Evolutionary conservation across 805 yeast genomes (phyloP), one percentile per base, ranked within the genome.

Genomic region (Hanseniaspora hatyaiensis): DNA sequence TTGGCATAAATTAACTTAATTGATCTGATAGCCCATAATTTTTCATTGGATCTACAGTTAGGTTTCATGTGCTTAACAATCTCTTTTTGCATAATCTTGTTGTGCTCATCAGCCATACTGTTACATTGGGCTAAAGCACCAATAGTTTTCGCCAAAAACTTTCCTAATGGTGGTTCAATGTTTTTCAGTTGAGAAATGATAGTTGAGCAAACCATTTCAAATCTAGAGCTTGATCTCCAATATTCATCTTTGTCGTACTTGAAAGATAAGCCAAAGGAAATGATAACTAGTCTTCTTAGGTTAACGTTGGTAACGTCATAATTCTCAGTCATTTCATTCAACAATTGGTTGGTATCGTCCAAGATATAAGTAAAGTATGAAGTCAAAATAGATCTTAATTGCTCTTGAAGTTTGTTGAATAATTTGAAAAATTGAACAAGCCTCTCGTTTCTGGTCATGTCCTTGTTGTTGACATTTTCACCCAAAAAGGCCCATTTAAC

Each of bases 401-500:
- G 78, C 57, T 82, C 89, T 63, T 89, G 89, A 54, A 92, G 65
- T 59, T 79, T 82, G 66, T 79, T 82, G 70, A 83, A 83, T 61
- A 92, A 86, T 63, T 79, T 81, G 73, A 81, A 84, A 65, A 87
- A 86, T 2, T 94, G 79, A 37, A 74, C 64, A 49, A 80, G 66
- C 58, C 94, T 72, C 47, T 79, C 75, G 13, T 62, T 57, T 57
- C 74, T 78, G 15, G 73, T 64, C 33, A 74, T 72, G 23, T 59
- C 58, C 5, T 62, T 54, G 41, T 72, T 64, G 3, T 60, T 65
- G 11, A 74, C 73, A 36, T 82, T 87, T 62, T 81, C 94, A 50
- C 87, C 94, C 52, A 79, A 82, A 56, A 84, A 74, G 2, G 96
- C 94, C 98, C 98, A 92, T 61, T 87, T 77, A 11, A 82, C 87